These are phyloP conservation scores for Brettanomyces naardenensis DNA, from an alignment of 805 yeast genomes.

Conservation along the genomic window DNA sequence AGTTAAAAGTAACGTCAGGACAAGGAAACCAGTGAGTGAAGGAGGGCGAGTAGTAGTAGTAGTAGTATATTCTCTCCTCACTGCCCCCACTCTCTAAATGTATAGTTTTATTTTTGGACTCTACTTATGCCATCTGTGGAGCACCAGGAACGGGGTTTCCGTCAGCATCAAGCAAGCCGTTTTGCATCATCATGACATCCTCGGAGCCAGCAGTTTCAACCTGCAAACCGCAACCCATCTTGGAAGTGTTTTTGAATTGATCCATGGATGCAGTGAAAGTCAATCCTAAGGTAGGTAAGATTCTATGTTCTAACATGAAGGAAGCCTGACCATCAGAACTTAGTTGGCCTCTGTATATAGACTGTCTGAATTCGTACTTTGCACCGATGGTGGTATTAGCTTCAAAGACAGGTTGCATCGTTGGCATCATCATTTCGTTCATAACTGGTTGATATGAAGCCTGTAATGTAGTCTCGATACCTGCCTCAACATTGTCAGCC, in stretches of 20 bases:
- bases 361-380: constrained; percentile 95
- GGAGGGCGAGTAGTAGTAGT: too few species aligned
- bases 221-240: constrained; percentile 90
- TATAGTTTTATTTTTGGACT: too few species aligned
- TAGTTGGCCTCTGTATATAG: constrained; percentile 89
- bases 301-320: constrained; percentile 86
- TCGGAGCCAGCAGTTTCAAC: constrained; percentile 93
- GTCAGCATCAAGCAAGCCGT: constrained; percentile 72
- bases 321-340: constrained; percentile 88
- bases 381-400: constrained; percentile 94
- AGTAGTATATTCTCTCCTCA: too few species aligned
- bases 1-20: too few species aligned
- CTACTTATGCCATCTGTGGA: constrained; percentile 29
- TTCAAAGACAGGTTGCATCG: constrained; percentile 77
- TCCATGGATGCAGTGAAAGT: constrained; percentile 87
- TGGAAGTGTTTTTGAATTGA: constrained; percentile 70
- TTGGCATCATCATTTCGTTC: constrained; percentile 68
- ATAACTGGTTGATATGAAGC: constrained; percentile 74
- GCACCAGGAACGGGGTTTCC: constrained; percentile 85
- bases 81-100: too few species aligned
- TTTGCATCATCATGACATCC: constrained; percentile 86
- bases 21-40: too few species aligned
- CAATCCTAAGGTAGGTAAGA: constrained; percentile 83
- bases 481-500: constrained; percentile 90
- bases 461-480: constrained; percentile 77